These are phyloP conservation scores for Microsporum audouinii DNA, from an alignment of 2,329 filamentous ascomycete genomes.

Conservation along the genomic window DNA sequence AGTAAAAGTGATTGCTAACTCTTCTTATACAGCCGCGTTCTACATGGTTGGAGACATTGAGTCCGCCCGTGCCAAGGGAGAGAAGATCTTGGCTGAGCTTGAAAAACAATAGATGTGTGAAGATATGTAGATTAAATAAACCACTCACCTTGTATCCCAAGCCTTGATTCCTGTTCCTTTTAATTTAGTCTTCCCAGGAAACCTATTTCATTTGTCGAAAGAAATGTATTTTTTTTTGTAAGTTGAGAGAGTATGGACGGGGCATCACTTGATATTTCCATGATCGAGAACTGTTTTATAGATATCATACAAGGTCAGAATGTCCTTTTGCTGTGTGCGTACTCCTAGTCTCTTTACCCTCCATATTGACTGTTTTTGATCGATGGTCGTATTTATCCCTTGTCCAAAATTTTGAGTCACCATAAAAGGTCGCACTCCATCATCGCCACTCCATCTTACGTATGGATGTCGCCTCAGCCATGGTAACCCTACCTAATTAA, in stretches of 20 bases:
- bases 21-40: conserved; percentile 48
- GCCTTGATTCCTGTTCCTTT: conserved; percentile 5
- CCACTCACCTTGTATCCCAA: conserved; percentile 7
- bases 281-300: conserved; percentile 3
- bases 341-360: not conserved
- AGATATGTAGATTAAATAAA: conserved; percentile 12
- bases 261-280: conserved; percentile 5
- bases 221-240: conserved; percentile 5
- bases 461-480: not conserved
- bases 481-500: too few species aligned
- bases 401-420: too few species aligned
- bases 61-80: conserved; percentile 88
- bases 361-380: not conserved
- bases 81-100: conserved; percentile 98
- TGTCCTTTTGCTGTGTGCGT: not conserved
- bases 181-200: conserved; percentile 5
- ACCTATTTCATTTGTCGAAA: conserved; percentile 2
- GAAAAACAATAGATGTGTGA: conserved; percentile 40
- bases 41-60: conserved; percentile 98
- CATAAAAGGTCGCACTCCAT: too few species aligned
- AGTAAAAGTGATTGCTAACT: conserved; percentile 4
- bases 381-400: not conserved
- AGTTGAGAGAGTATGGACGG: not conserved
- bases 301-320: conserved; percentile 3
- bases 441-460: too few species aligned